Conservation (phyloP, 441 rosid genomes). For the Erodium moschatum region DNA sequence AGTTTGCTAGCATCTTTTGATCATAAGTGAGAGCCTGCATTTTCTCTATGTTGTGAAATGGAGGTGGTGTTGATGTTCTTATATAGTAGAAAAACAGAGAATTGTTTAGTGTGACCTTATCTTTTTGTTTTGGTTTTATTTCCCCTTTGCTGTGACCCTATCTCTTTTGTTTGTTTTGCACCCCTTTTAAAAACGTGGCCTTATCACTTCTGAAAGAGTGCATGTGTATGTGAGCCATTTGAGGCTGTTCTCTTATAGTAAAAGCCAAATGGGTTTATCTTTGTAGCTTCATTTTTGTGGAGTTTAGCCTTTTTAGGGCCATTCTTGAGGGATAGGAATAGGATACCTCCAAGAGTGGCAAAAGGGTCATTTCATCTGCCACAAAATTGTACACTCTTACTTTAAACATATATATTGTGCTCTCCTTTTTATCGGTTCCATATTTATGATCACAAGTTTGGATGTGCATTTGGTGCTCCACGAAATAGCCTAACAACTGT, state of each 20-base stretch:
- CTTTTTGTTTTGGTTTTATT: too few species aligned
- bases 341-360: neutral
- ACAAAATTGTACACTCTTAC: constrained; percentile 56
- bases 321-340: neutral
- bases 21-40: constrained; percentile 38
- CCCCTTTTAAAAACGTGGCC: too few species aligned
- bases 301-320: neutral
- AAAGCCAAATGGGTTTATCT: neutral
- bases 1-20: constrained; percentile 46
- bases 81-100: constrained; percentile 11
- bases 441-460: constrained; percentile 49
- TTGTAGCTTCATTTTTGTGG: neutral
- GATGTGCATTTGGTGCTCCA: too few species aligned
- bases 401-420: constrained; percentile 42
- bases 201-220: constrained; percentile 8
- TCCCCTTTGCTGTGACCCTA: neutral
- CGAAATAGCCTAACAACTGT: too few species aligned
- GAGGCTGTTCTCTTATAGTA: neutral
- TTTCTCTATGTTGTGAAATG: neutral
- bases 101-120: neutral
- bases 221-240: neutral
- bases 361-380: neutral
- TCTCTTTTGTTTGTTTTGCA: too few species aligned
- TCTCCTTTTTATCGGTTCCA: constrained; percentile 50
- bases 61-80: neutral